Percentiles rank a stretch among this genome's conserved stretches.
Conservation (phyloP, 2,329 filamentous ascomycete genomes). For the Penicillium griseofulvum region DNA sequence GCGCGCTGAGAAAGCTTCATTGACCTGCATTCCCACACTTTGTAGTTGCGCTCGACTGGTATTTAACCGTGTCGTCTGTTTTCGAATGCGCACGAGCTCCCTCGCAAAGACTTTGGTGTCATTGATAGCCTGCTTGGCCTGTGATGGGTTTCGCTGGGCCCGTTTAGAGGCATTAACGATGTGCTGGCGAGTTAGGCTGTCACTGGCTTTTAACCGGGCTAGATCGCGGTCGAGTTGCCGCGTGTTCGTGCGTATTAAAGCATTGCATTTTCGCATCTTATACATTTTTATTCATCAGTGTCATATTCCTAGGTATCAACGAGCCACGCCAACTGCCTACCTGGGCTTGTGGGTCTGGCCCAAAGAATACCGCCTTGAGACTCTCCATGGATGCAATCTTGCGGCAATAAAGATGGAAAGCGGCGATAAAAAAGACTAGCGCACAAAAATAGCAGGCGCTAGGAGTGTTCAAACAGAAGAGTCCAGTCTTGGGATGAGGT, state of each 20-base stretch:
- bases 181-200: constrained; percentile 78
- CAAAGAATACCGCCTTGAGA: constrained; percentile 80
- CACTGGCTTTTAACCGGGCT: constrained; percentile 69
- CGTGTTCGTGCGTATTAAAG: constrained; percentile 81
- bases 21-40: constrained; percentile 95
- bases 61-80: constrained; percentile 68
- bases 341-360: constrained; percentile 89
- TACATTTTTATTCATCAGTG: constrained; percentile 10
- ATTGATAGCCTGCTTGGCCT: constrained; percentile 72
- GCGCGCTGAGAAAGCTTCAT: constrained; percentile 89
- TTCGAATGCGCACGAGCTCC: constrained; percentile 80
- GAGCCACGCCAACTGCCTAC: constrained; percentile 49
- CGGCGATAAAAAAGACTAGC: not conserved
- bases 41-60: constrained; percentile 90
- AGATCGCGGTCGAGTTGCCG: constrained; percentile 96
- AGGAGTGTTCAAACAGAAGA: not conserved
- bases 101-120: constrained; percentile 86
- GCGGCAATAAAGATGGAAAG: not conserved
- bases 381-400: constrained; percentile 68
- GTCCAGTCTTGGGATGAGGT: not conserved
- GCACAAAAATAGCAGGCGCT: not conserved
- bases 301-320: not conserved
- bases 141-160: constrained; percentile 73
- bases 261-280: constrained; percentile 93
- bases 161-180: constrained; percentile 82